A percentile compares a stretch with the other conserved stretches of the same genome.
phyloP scores from a whole-genome alignment of 2,329 filamentous ascomycete genomes.

The Trichoderma harzianum region DNA sequence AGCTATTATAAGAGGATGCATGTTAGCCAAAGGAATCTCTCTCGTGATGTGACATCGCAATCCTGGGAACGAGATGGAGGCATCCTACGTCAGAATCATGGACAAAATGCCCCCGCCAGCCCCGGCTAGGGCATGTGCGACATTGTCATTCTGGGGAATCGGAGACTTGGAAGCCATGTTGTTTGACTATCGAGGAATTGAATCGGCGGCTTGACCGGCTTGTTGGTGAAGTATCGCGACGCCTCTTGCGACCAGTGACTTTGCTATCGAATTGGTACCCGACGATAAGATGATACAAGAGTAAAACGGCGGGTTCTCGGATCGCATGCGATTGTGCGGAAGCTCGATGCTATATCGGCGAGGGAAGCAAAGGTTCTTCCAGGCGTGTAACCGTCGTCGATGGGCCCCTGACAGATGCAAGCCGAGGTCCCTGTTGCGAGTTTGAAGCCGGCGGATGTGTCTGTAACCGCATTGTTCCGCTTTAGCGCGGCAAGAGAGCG shows the following conservation, averaged over 20 bases:
- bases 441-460: neutral
- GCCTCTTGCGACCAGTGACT: neutral
- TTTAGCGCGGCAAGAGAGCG: constrained; percentile 8
- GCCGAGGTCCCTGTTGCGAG: constrained; percentile 15
- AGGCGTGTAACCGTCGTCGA: neutral
- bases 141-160: constrained; percentile 88
- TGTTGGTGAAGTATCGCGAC: neutral
- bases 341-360: constrained; percentile 1
- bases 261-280: neutral
- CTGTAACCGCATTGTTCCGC: constrained; percentile 9
- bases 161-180: constrained; percentile 53
- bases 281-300: neutral
- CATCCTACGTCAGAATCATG: constrained; percentile 82
- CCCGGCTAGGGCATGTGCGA: constrained; percentile 89
- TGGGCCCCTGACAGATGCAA: constrained; percentile 11
- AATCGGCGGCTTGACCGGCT: neutral
- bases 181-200: neutral
- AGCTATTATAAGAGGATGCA: constrained; percentile 55
- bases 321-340: constrained; percentile 5
- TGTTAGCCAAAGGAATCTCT: neutral
- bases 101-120: constrained; percentile 91
- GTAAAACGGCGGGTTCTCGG: neutral
- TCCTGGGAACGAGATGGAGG: neutral
- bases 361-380: neutral
- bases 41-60: neutral